Conservation (phyloP, 768 basidiomycete species). For the Daedaleopsis sinensis region DNA sequence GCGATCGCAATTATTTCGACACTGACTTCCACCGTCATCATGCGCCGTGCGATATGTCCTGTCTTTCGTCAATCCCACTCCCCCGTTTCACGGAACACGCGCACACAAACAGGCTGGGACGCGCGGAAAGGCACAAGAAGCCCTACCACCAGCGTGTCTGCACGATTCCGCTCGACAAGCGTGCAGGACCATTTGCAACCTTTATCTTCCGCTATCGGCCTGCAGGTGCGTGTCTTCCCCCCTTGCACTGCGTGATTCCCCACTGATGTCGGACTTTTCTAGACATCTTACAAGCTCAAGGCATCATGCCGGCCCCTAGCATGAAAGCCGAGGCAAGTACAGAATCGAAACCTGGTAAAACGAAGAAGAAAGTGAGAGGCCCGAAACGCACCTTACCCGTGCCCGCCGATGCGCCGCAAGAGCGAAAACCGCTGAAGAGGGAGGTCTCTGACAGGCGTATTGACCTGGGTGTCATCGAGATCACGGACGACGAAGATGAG, state of each 20-base stretch:
- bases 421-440: background rate
- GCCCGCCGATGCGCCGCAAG: background rate
- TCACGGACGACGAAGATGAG: background rate
- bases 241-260: background rate
- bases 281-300: slow-evolving; percentile 11
- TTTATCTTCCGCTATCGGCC: slow-evolving; percentile 20
- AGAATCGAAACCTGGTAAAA: background rate
- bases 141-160: background rate
- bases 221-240: slow-evolving; percentile 1
- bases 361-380: background rate
- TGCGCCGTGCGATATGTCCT: background rate
- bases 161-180: slow-evolving; percentile 2
- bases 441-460: background rate
- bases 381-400: background rate
- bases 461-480: background rate
- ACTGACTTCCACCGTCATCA: background rate
- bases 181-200: slow-evolving; percentile 1
- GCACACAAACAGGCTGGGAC: background rate
- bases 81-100: background rate
- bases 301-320: slow-evolving; percentile 8
- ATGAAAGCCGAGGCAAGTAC: background rate
- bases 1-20: too few relatives aligned
- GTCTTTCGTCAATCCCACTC: too few relatives aligned
- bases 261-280: background rate
- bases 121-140: background rate